Conservation (phyloP, 495 filamentous ascomycete species). For the Neurospora africana region DNA sequence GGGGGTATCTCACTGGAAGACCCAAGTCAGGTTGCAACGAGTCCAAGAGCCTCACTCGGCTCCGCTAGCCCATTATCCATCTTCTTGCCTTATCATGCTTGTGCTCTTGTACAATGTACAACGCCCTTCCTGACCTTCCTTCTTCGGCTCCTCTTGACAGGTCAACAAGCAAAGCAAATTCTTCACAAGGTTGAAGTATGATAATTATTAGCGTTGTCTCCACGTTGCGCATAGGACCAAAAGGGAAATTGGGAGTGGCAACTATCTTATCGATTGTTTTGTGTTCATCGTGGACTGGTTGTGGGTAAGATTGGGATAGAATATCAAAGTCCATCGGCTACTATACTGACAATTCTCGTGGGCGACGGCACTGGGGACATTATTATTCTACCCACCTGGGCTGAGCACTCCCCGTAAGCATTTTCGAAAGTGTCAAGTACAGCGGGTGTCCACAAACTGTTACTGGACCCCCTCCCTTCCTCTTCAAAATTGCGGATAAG, state of each 20-base stretch:
- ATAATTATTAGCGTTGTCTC: background rate
- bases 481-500: background rate
- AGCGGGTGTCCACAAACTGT: background rate
- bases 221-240: background rate
- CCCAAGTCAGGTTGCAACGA: background rate
- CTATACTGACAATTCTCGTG: too few species aligned
- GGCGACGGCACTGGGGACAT: background rate
- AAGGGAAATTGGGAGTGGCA: background rate
- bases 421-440: background rate
- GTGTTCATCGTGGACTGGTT: background rate
- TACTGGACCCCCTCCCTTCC: background rate
- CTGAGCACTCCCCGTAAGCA: background rate
- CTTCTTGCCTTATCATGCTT: background rate
- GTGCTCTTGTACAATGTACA: background rate
- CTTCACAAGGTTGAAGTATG: background rate
- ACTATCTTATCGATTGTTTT: background rate
- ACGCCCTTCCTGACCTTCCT: background rate
- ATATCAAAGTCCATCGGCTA: background rate
- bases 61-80: background rate
- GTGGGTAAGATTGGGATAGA: background rate
- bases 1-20: background rate
- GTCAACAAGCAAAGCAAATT: background rate
- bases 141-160: background rate
- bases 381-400: background rate
- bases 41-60: background rate